Evolutionary conservation across 768 basidiomycete genomes (phyloP).

Genomic region (Leucocoprinus sp.): DNA sequence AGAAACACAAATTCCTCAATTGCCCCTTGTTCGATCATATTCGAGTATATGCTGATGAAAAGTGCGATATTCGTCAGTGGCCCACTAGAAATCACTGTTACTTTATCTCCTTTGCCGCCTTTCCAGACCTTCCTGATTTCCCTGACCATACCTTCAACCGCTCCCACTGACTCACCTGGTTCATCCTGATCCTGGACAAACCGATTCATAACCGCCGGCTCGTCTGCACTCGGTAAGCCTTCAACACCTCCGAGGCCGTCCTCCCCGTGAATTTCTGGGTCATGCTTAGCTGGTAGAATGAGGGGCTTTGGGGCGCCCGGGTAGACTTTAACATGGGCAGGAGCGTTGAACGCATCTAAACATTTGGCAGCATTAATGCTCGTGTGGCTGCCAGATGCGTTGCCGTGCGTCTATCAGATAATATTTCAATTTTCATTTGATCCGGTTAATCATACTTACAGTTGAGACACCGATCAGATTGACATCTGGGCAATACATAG

Average conservation of each 20-base stretch:
- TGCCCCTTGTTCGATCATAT: constrained; percentile 32
- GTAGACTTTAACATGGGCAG: constrained; percentile 48
- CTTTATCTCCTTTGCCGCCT: constrained; percentile 47
- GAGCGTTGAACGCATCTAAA: constrained; percentile 66
- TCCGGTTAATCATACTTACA: constrained; percentile 34
- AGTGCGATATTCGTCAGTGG: constrained; percentile 81
- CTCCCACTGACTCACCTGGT: constrained; percentile 28
- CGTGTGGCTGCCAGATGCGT: constrained; percentile 55
- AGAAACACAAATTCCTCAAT: constrained; percentile 76
- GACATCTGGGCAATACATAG: constrained; percentile 56
- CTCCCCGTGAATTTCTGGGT: constrained; percentile 72
- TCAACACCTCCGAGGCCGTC: constrained; percentile 84
- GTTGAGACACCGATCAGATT: constrained; percentile 78
- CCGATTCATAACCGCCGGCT: constrained; percentile 40
- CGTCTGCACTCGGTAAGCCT: constrained; percentile 50
- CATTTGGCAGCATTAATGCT: constrained; percentile 70
- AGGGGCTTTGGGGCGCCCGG: constrained; percentile 68
- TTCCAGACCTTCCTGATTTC: constrained; percentile 50
- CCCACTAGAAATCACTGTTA: constrained; percentile 68
- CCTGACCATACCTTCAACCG: constrained; percentile 62
- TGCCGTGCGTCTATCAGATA: constrained; percentile 65
- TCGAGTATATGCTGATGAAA: constrained; percentile 49
- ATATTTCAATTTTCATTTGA: no score
- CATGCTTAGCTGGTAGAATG: constrained; percentile 50
- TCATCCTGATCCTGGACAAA: constrained; percentile 39